Evolutionary conservation across 2,329 filamentous ascomycete genomes (phyloP).

Genomic region (Aspergillus brasiliensis): DNA sequence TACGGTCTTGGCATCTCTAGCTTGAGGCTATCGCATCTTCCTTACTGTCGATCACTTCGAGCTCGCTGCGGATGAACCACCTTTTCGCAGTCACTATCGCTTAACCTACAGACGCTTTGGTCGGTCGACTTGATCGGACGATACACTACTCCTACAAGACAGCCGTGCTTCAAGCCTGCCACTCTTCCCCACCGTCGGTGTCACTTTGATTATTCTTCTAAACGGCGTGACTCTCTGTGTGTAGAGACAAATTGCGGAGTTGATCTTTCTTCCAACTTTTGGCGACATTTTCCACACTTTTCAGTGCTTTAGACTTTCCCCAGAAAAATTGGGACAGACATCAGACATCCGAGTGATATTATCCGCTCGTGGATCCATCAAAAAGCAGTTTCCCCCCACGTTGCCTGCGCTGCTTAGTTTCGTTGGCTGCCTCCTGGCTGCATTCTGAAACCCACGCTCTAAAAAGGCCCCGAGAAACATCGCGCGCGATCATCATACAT

Average conservation of each 20-base stretch:
- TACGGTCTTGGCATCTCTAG: background rate
- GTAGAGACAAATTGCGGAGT: background rate
- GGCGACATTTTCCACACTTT: background rate
- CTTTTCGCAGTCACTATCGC: background rate
- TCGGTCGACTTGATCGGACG: background rate
- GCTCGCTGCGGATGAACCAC: background rate
- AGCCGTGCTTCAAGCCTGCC: background rate
- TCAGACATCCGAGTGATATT: background rate
- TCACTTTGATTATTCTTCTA: background rate
- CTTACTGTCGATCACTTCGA: background rate
- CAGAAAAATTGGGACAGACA: background rate
- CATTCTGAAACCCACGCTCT: conserved; percentile 14
- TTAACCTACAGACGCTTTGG: background rate
- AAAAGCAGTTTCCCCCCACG: conserved; percentile 1
- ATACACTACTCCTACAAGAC: background rate
- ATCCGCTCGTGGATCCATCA: background rate
- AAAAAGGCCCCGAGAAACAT: conserved; percentile 12
- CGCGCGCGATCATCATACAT: conserved; percentile 17
- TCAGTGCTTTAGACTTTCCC: background rate
- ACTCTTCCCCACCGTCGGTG: background rate
- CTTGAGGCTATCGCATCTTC: background rate
- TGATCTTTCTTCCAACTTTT: background rate
- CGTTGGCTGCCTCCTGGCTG: conserved; percentile 13
- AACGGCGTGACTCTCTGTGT: background rate
- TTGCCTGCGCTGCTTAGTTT: conserved; percentile 7